Evolutionary conservation across 768 basidiomycete species (phyloP).

Genomic region (Harrya chromipes): DNA sequence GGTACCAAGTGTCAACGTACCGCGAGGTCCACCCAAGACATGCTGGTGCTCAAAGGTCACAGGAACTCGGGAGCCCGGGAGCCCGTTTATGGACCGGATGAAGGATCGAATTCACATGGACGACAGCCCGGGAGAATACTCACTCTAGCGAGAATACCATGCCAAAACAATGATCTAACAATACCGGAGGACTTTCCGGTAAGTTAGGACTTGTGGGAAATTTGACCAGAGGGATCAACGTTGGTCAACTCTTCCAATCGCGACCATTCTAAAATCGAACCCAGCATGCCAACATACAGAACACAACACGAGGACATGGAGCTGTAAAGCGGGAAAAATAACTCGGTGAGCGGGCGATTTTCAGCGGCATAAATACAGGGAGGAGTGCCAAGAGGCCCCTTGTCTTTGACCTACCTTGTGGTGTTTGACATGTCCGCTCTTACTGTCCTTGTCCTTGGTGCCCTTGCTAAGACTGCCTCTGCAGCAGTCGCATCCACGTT

Average conservation of each 20-base stretch:
- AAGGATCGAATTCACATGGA: background rate
- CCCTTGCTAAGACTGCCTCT: constrained; percentile 11
- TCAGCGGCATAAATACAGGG: constrained; percentile 7
- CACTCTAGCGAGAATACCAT: background rate
- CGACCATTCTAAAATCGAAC: background rate
- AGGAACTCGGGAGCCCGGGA: background rate
- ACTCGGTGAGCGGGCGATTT: background rate
- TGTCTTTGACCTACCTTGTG: background rate
- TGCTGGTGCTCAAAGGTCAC: constrained; percentile 6
- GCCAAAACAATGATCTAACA: background rate
- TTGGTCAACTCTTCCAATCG: too few species aligned
- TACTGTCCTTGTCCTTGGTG: constrained; percentile 13
- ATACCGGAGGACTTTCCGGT: too few species aligned
- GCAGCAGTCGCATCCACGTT: constrained; percentile 21
- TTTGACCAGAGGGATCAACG: background rate
- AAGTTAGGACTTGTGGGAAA: background rate
- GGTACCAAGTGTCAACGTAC: background rate
- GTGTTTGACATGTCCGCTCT: constrained; percentile 6
- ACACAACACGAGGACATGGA: too few species aligned
- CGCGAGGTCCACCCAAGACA: constrained; percentile 2
- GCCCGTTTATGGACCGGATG: background rate
- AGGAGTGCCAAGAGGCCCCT: background rate
- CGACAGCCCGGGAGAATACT: background rate
- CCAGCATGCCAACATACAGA: background rate
- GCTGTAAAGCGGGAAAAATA: too few species aligned